Percentiles rank a stretch among this genome's conserved stretches.
Conservation (phyloP, 305 asterid genomes). For the Fraxinus paxiana region DNA sequence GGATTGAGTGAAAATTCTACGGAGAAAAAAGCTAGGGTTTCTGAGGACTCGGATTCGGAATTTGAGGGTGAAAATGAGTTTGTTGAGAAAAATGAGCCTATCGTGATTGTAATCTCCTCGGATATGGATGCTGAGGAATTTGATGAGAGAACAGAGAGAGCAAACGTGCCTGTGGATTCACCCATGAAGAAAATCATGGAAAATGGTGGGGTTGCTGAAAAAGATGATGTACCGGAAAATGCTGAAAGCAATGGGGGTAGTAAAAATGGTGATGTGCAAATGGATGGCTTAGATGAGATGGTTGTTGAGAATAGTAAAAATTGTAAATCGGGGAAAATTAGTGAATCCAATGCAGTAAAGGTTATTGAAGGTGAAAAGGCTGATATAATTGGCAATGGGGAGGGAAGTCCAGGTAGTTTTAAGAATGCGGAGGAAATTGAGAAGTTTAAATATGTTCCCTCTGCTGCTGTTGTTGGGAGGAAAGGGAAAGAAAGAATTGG, state of each 20-base stretch:
- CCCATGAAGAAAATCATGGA: neutral
- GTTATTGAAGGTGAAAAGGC: neutral
- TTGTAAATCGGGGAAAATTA: neutral
- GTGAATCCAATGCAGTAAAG: neutral
- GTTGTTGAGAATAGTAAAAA: neutral
- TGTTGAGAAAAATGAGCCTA: slow-evolving; percentile 8
- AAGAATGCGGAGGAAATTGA: slow-evolving; percentile 27
- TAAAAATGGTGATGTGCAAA: neutral
- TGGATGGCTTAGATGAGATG: neutral
- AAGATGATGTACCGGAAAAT: neutral
- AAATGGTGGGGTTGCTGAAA: neutral
- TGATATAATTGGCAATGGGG: neutral
- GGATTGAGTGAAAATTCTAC: slow-evolving; percentile 14
- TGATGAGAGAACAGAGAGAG: slow-evolving; percentile 14
- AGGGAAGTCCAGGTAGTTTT: neutral
- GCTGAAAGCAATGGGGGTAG: neutral
- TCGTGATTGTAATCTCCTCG: neutral
- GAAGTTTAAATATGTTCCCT: slow-evolving; percentile 19
- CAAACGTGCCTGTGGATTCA: slow-evolving; percentile 9
- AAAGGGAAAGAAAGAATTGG: slow-evolving; percentile 1
- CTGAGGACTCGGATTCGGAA: slow-evolving; percentile 13
- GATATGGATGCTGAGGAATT: slow-evolving; percentile 21
- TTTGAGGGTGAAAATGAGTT: slow-evolving; percentile 18
- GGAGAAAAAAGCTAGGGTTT: slow-evolving; percentile 27
- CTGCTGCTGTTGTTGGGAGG: slow-evolving; percentile 3